A percentile compares a stretch with the other conserved stretches of the same genome.
phyloP scores from a whole-genome alignment of 2,329 filamentous ascomycete species.

The Ceratocystis diversiconidia region DNA sequence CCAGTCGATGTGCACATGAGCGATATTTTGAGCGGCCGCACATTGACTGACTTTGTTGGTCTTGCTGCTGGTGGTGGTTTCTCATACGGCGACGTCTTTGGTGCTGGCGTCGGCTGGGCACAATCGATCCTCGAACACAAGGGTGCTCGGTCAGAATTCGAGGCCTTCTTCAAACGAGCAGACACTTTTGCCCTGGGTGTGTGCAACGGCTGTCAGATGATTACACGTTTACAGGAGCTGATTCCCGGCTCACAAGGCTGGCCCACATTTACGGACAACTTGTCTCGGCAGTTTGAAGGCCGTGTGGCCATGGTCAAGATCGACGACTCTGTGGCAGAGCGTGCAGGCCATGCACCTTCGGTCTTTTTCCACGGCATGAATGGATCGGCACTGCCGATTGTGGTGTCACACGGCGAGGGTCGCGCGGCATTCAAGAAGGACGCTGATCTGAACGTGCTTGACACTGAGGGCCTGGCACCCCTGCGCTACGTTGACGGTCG shows the following conservation, averaged over 20 bases:
- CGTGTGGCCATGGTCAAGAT: constrained; percentile 73
- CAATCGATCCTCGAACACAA: constrained; percentile 82
- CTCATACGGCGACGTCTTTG: constrained; percentile 69
- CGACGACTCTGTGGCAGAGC: constrained; percentile 24
- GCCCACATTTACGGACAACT: constrained; percentile 78
- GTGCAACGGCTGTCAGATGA: constrained; percentile 95
- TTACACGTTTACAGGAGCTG: constrained; percentile 61
- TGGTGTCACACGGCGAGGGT: constrained; percentile 82
- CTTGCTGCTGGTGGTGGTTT: constrained; percentile 94
- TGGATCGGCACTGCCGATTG: constrained; percentile 68
- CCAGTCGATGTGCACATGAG: constrained; percentile 95
- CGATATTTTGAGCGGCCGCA: constrained; percentile 67
- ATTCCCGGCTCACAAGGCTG: constrained; percentile 74
- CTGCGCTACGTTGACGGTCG: constrained; percentile 77
- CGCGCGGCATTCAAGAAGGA: constrained; percentile 55
- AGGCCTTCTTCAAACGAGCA: constrained; percentile 68
- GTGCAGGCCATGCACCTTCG: constrained; percentile 35
- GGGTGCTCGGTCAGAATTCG: constrained; percentile 60
- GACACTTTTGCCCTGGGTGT: constrained; percentile 90
- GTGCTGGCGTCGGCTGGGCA: constrained; percentile 93
- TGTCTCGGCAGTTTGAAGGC: constrained; percentile 78
- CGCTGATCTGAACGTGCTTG: constrained; percentile 32
- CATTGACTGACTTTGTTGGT: constrained; percentile 69
- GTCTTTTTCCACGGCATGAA: constrained; percentile 87
- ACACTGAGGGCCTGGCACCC: constrained; percentile 46